Conservation (phyloP, 257 asterid species). For the Lavandula angustifolia region DNA sequence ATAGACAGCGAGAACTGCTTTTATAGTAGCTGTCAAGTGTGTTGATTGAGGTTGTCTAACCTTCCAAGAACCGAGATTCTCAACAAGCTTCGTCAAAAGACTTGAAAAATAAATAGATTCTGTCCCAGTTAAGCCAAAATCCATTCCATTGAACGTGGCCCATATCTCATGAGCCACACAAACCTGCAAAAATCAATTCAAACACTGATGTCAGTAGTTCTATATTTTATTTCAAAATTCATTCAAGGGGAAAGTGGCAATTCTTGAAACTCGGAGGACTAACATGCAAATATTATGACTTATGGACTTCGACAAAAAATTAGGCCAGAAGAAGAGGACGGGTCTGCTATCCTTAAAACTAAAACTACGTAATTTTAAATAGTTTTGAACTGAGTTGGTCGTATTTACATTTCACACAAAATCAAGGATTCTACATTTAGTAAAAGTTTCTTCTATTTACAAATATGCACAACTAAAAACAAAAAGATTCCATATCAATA, state of each 20-base stretch:
- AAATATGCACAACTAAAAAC: background rate
- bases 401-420: conserved; percentile 10
- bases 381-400: background rate
- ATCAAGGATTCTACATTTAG: conserved; percentile 10
- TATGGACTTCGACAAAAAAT: conserved; percentile 11
- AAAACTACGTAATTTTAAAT: too few relatives aligned
- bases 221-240: background rate
- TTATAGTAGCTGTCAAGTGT: background rate
- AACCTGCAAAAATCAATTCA: background rate
- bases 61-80: background rate
- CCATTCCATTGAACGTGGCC: background rate
- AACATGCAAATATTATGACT: conserved; percentile 19
- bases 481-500: conserved; percentile 29
- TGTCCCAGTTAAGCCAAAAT: background rate
- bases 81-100: background rate
- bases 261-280: conserved; percentile 12
- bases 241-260: background rate
- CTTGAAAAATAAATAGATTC: background rate
- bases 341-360: too few relatives aligned
- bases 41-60: too few relatives aligned
- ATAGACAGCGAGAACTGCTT: background rate
- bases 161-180: background rate
- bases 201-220: background rate
- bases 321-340: background rate
- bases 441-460: conserved; percentile 11